These are phyloP conservation scores for Phyllosticta paracitricarpa DNA, from an alignment of 2,329 filamentous ascomycete genomes.

Conservation along the genomic window DNA sequence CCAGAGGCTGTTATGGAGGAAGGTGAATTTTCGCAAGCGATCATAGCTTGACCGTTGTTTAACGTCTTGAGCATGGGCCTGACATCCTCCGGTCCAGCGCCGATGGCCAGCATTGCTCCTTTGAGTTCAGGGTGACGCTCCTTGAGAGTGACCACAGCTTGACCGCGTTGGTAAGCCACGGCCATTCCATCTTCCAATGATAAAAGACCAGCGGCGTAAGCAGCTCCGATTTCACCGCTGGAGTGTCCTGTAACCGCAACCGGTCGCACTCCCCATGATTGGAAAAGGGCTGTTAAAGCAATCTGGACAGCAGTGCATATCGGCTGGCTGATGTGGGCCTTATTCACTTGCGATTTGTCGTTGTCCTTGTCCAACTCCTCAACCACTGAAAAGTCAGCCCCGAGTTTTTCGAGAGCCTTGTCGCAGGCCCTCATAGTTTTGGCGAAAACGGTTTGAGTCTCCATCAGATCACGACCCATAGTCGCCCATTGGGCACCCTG, in stretches of 20 bases:
- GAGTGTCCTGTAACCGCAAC: constrained; percentile 21
- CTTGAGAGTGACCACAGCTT: constrained; percentile 3
- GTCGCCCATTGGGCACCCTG: constrained; percentile 22
- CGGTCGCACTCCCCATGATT: constrained; percentile 18
- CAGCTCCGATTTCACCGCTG: constrained; percentile 22
- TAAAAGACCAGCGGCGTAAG: constrained; percentile 17
- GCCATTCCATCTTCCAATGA: constrained; percentile 16
- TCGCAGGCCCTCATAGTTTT: background rate
- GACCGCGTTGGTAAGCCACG: constrained; percentile 18
- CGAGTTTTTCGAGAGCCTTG: constrained; percentile 11
- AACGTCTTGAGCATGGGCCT: constrained; percentile 2
- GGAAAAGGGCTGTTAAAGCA: constrained; percentile 18
- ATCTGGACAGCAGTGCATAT: constrained; percentile 20
- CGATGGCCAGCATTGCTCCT: constrained; percentile 8
- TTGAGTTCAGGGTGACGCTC: background rate
- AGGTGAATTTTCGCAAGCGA: constrained; percentile 31
- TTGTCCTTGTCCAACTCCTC: constrained; percentile 18
- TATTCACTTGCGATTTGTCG: constrained; percentile 13
- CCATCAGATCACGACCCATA: constrained; percentile 12
- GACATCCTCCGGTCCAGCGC: background rate
- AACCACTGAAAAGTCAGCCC: constrained; percentile 12
- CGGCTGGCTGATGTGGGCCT: constrained; percentile 18
- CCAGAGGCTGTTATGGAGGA: constrained; percentile 37
- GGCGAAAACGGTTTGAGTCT: constrained; percentile 6
- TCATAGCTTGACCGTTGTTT: constrained; percentile 1